A percentile compares a stretch with the other conserved stretches of the same genome.
These are phyloP conservation scores for Plasmodium chabaudi DNA, from an alignment of 169 alveolate species.

Conservation along the genomic window DNA sequence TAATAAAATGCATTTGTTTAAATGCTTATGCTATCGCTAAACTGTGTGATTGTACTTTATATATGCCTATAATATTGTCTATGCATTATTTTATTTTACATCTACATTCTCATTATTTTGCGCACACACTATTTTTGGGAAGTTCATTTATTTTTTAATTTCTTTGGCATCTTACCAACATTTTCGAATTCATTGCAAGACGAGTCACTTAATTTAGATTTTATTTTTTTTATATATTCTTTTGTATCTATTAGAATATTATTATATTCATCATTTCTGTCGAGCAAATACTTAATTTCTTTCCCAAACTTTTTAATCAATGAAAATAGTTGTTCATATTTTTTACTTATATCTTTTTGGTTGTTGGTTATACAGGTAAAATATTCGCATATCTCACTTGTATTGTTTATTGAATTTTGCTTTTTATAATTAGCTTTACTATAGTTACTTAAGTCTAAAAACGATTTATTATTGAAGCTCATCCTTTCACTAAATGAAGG, in stretches of 20 bases:
- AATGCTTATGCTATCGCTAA: no score
- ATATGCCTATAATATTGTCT: no score
- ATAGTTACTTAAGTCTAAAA: constrained; percentile 49
- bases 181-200: constrained; percentile 51
- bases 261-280: constrained; percentile 57
- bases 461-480: constrained; percentile 42
- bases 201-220: constrained; percentile 36
- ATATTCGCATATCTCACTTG: constrained; percentile 62
- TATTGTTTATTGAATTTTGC: constrained; percentile 57
- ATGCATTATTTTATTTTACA: no score
- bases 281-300: constrained; percentile 65
- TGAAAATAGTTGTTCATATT: constrained; percentile 64
- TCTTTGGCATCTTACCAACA: constrained; percentile 25
- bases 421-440: constrained; percentile 43
- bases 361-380: constrained; percentile 64
- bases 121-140: no score
- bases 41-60: no score
- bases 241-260: constrained; percentile 50
- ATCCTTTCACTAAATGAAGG: constrained; percentile 42
- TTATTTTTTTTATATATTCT: constrained; percentile 47
- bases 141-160: neutral
- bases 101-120: no score
- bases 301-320: constrained; percentile 67
- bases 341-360: constrained; percentile 66
- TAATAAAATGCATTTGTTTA: no score